Conservation (phyloP, 352 stramenopile species). For the Phytopythium boreale region DNA sequence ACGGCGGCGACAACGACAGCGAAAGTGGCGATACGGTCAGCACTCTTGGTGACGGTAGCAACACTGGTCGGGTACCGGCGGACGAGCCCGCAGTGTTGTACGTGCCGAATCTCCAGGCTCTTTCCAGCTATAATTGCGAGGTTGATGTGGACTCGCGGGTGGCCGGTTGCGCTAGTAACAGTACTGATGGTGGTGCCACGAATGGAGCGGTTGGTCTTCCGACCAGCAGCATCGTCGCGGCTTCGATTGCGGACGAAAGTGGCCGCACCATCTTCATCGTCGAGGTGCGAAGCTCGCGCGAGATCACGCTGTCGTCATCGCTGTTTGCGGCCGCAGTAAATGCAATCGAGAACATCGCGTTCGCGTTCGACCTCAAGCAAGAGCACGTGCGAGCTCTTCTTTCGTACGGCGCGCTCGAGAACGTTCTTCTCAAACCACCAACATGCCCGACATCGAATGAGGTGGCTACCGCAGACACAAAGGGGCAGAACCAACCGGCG, state of each 20-base stretch:
- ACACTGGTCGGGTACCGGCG: slow-evolving; percentile 8
- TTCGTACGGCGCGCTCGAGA: slow-evolving; percentile 30
- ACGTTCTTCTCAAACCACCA: slow-evolving; percentile 22
- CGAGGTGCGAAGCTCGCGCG: slow-evolving; percentile 45
- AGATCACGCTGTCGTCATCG: slow-evolving; percentile 44
- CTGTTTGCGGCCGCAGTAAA: slow-evolving; percentile 50
- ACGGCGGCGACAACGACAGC: slow-evolving; percentile 17
- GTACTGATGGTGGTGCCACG: not conserved
- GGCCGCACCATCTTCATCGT: slow-evolving; percentile 54
- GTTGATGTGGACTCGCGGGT: slow-evolving; percentile 47
- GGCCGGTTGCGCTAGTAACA: not conserved
- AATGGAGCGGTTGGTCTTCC: not conserved
- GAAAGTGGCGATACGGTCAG: not conserved
- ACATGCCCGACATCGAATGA: not conserved
- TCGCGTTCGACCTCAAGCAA: slow-evolving; percentile 57
- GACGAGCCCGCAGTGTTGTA: slow-evolving; percentile 25
- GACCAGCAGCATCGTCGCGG: slow-evolving; percentile 28
- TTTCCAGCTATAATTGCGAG: slow-evolving; percentile 32
- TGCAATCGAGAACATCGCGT: slow-evolving; percentile 65
- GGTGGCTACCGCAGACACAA: not conserved
- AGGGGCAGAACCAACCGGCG: not conserved
- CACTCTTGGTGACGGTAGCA: not conserved
- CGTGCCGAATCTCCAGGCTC: slow-evolving; percentile 38
- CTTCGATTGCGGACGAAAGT: slow-evolving; percentile 44
- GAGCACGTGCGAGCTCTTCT: slow-evolving; percentile 22